phyloP scores from a whole-genome alignment of 768 basidiomycete species.

The Termitomyces sp. region DNA sequence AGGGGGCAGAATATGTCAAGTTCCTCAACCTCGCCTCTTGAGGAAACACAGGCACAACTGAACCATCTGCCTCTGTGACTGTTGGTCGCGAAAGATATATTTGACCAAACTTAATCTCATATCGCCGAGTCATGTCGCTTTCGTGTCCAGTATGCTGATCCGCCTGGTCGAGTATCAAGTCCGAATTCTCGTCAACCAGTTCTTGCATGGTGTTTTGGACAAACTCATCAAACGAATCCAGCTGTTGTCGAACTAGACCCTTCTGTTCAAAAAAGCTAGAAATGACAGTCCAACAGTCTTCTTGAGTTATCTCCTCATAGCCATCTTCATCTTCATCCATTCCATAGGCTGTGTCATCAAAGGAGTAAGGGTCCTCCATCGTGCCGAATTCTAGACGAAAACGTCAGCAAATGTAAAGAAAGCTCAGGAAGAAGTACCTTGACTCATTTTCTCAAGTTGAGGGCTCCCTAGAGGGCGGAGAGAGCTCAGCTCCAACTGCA shows the following conservation, averaged over 20 bases:
- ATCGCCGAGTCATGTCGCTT: slow-evolving; percentile 77
- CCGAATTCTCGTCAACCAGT: slow-evolving; percentile 93
- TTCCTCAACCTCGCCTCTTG: slow-evolving; percentile 95
- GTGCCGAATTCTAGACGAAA: slow-evolving; percentile 40
- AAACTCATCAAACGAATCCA: slow-evolving; percentile 98
- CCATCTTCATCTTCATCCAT: slow-evolving; percentile 49
- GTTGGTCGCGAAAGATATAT: slow-evolving; percentile 95
- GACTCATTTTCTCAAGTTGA: slow-evolving; percentile 32
- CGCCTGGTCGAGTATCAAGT: slow-evolving; percentile 93
- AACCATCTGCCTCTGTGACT: slow-evolving; percentile 93
- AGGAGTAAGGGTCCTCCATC: slow-evolving; percentile 48
- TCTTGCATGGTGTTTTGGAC: slow-evolving; percentile 99
- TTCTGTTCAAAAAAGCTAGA: slow-evolving; percentile 96
- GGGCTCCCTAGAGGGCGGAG: not conserved
- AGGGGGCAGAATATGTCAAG: slow-evolving; percentile 91
- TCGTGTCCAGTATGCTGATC: slow-evolving; percentile 93
- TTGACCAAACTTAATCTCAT: slow-evolving; percentile 96
- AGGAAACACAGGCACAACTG: slow-evolving; percentile 89
- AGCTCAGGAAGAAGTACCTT: slow-evolving; percentile 38
- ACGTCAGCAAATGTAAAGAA: slow-evolving; percentile 26
- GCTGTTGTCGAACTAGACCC: slow-evolving; percentile 95
- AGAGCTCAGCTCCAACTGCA: not conserved
- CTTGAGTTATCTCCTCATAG: slow-evolving; percentile 83
- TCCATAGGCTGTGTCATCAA: slow-evolving; percentile 56
- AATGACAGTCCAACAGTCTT: slow-evolving; percentile 95